phyloP scores from a whole-genome alignment of 768 basidiomycete species.

The Rhizopogon salebrosus region DNA sequence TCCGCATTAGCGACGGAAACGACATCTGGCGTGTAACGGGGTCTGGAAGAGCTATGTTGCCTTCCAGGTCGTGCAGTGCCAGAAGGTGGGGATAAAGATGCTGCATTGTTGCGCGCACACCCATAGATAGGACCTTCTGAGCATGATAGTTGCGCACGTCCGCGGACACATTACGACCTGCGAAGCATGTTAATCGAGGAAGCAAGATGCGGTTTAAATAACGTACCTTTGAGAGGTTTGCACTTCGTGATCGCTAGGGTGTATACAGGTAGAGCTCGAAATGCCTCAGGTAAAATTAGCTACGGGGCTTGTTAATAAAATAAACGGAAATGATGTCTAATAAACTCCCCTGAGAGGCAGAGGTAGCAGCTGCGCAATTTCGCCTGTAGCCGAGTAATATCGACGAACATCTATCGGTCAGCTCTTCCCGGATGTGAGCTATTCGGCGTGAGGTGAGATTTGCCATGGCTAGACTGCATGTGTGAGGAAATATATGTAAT shows the following conservation, averaged over 20 bases:
- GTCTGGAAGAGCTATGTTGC: constrained; percentile 65
- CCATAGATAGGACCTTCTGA: constrained; percentile 67
- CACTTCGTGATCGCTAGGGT: constrained; percentile 78
- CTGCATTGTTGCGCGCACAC: constrained; percentile 64
- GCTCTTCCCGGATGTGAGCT: constrained; percentile 72
- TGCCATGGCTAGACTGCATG: constrained; percentile 54
- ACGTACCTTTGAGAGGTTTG: constrained; percentile 86
- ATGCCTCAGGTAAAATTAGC: constrained; percentile 93
- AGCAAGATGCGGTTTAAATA: constrained; percentile 1
- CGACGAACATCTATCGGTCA: constrained; percentile 80
- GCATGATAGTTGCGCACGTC: constrained; percentile 88
- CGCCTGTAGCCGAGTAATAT: constrained; percentile 82
- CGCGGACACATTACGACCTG: constrained; percentile 84
- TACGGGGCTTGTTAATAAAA: constrained; percentile 26
- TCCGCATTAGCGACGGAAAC: constrained; percentile 76
- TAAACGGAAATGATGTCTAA: background rate
- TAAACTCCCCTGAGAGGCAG: constrained; percentile 65
- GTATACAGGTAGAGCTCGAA: constrained; percentile 80
- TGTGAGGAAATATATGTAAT: background rate
- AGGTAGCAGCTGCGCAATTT: constrained; percentile 79
- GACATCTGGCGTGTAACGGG: constrained; percentile 49
- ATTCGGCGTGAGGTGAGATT: constrained; percentile 56
- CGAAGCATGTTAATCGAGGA: constrained; percentile 3
- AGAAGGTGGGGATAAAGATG: constrained; percentile 86
- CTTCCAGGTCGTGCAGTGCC: constrained; percentile 81